Percentiles rank a stretch among this genome's conserved stretches.
phyloP scores from a whole-genome alignment of 371 early-diverging fungal species.

The Coemansia sp. region DNA sequence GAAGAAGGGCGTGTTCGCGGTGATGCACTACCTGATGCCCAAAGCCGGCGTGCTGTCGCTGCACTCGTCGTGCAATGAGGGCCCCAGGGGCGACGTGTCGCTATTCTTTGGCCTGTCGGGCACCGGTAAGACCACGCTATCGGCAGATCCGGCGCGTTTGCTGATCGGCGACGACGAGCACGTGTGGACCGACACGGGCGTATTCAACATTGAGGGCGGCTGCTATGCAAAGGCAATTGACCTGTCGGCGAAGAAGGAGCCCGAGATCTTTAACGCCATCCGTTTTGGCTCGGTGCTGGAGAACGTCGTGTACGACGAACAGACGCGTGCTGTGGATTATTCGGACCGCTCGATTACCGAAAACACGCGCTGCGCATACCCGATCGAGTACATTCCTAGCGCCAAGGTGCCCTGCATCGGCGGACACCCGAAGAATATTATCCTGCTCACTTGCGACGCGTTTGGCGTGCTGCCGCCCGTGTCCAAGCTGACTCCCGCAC shows the following conservation, averaged over 20 bases:
- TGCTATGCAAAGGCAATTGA: constrained; percentile 98
- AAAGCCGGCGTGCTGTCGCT: constrained; percentile 94
- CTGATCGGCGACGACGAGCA: constrained; percentile 99
- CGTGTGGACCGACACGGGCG: constrained; percentile 94
- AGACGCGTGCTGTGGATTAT: constrained; percentile 86
- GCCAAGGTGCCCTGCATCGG: constrained; percentile 94
- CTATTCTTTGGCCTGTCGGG: constrained; percentile 98
- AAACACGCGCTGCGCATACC: constrained; percentile 98
- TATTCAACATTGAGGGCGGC: constrained; percentile 98
- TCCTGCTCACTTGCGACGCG: constrained; percentile 97
- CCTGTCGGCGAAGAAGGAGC: constrained; percentile 93
- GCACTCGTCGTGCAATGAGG: constrained; percentile 96
- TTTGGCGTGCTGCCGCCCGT: constrained; percentile 97
- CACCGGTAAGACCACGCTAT: constrained; percentile 97
- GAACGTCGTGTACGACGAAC: constrained; percentile 87
- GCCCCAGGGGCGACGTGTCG: constrained; percentile 87
- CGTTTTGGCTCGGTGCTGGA: constrained; percentile 93
- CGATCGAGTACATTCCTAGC: constrained; percentile 95
- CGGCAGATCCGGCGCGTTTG: constrained; percentile 89
- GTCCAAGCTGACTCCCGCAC: constrained; percentile 83
- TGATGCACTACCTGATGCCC: constrained; percentile 98
- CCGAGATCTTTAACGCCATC: constrained; percentile 96
- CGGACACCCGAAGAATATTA: constrained; percentile 94
- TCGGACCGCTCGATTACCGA: constrained; percentile 82
- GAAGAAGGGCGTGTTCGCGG: constrained; percentile 98